Percentiles rank a stretch among this genome's conserved stretches.
These are phyloP conservation scores for Phytomonas francai DNA, from an alignment of 208 protist genomes.

Conservation along the genomic window DNA sequence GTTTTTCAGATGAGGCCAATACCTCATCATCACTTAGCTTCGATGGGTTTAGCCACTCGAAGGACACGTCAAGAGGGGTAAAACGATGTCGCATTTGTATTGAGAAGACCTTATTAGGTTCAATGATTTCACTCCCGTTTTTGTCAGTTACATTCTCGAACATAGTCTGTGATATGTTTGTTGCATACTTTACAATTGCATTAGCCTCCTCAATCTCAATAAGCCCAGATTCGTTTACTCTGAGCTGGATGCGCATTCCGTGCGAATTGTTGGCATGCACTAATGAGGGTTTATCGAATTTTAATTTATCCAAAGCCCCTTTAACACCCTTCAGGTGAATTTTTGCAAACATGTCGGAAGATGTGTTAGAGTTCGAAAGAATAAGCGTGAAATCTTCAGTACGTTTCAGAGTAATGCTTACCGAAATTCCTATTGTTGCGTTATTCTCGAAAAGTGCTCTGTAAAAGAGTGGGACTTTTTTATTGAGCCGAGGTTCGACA, in stretches of 20 bases:
- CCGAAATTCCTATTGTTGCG: conserved; percentile 29
- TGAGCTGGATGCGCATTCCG: conserved; percentile 67
- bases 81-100: conserved; percentile 35
- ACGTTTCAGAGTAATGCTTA: conserved; percentile 66
- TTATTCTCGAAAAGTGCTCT: conserved; percentile 11
- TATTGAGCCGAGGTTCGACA: conserved; percentile 23
- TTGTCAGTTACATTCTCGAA: background rate
- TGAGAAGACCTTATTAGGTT: background rate
- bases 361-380: conserved; percentile 21
- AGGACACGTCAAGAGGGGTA: conserved; percentile 13
- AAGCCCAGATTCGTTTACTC: conserved; percentile 62
- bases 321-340: conserved; percentile 47
- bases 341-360: conserved; percentile 21
- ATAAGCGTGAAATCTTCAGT: conserved; percentile 66
- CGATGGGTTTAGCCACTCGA: conserved; percentile 33
- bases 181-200: conserved; percentile 51
- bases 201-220: conserved; percentile 55
- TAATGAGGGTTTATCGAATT: conserved; percentile 27
- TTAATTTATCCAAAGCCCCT: conserved; percentile 26
- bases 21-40: conserved; percentile 25
- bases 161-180: conserved; percentile 15
- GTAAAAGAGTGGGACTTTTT: conserved; percentile 17
- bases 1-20: conserved; percentile 22
- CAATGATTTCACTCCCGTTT: background rate
- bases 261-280: conserved; percentile 72